Conservation (phyloP, 148 eudicot species). For the Amaranthus hypochondriacus region DNA sequence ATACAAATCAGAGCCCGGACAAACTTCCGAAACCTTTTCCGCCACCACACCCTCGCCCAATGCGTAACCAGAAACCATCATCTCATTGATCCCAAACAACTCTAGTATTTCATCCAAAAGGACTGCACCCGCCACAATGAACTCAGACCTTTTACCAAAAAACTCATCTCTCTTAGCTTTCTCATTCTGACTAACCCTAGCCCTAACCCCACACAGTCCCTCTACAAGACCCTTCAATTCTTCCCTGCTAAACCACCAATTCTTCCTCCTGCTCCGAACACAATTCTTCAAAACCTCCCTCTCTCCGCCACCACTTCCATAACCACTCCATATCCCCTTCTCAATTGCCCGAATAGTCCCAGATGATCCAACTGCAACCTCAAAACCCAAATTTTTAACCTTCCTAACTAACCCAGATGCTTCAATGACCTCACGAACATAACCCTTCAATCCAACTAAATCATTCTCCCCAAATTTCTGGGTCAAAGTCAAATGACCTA, state of each 20-base stretch:
- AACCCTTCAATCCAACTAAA: slow-evolving; percentile 31
- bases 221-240: slow-evolving; percentile 51
- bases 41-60: slow-evolving; percentile 69
- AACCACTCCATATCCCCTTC: slow-evolving; percentile 45
- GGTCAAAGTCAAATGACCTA: slow-evolving; percentile 58
- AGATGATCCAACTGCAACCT: slow-evolving; percentile 60
- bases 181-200: slow-evolving; percentile 16
- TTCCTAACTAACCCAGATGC: slow-evolving; percentile 41
- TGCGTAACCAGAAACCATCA: slow-evolving; percentile 64
- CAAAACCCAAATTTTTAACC: slow-evolving; percentile 36
- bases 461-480: slow-evolving; percentile 31
- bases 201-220: slow-evolving; percentile 35
- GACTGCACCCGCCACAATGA: slow-evolving; percentile 58
- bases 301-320: slow-evolving; percentile 31
- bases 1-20: slow-evolving; percentile 40
- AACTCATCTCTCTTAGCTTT: slow-evolving; percentile 35
- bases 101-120: slow-evolving; percentile 61
- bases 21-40: slow-evolving; percentile 38
- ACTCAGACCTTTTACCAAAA: slow-evolving; percentile 50
- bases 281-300: slow-evolving; percentile 19
- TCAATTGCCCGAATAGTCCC: slow-evolving; percentile 65
- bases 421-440: slow-evolving; percentile 28
- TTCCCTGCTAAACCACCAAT: slow-evolving; percentile 33
- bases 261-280: slow-evolving; percentile 41
- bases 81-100: slow-evolving; percentile 46